A percentile compares a stretch with the other conserved stretches of the same genome.
Conservation (phyloP, 768 basidiomycete genomes). For the Russula earlei region DNA sequence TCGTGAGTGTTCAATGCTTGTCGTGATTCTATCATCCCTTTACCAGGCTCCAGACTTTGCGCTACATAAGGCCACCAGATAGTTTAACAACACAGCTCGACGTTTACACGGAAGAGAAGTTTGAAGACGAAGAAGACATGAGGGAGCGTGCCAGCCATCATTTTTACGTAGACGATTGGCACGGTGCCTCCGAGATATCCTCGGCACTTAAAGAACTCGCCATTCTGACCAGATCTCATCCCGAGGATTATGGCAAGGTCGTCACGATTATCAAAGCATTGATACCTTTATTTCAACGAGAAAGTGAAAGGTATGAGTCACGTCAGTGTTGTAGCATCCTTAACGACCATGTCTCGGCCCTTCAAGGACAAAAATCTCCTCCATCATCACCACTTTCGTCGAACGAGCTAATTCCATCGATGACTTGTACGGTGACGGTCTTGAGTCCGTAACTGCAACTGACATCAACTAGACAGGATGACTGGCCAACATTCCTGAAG, state of each 20-base stretch:
- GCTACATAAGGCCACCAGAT: conserved; percentile 72
- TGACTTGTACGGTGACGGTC: not conserved
- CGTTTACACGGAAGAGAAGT: conserved; percentile 80
- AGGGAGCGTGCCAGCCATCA: conserved; percentile 48
- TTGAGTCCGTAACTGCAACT: not conserved
- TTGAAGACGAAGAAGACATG: conserved; percentile 82
- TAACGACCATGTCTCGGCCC: not conserved
- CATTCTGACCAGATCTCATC: conserved; percentile 48
- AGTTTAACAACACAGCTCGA: conserved; percentile 67
- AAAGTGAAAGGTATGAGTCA: conserved; percentile 42
- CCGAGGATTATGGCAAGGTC: conserved; percentile 52
- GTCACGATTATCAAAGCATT: conserved; percentile 52
- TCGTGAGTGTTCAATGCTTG: conserved; percentile 42
- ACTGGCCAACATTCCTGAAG: conserved; percentile 55
- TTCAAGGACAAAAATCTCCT: not conserved
- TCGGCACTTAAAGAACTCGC: conserved; percentile 52
- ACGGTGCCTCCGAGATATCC: conserved; percentile 40
- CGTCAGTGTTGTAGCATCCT: not conserved
- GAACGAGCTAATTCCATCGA: conserved; percentile 7
- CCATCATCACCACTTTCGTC: conserved; percentile 6
- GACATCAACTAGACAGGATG: conserved; percentile 42
- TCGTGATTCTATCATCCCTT: not conserved
- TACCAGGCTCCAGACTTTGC: conserved; percentile 44
- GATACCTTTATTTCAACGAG: conserved; percentile 45
- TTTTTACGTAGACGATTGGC: conserved; percentile 24